Evolutionary conservation across 495 filamentous ascomycete genomes (phyloP).

Genomic region (Daldinia grandis): DNA sequence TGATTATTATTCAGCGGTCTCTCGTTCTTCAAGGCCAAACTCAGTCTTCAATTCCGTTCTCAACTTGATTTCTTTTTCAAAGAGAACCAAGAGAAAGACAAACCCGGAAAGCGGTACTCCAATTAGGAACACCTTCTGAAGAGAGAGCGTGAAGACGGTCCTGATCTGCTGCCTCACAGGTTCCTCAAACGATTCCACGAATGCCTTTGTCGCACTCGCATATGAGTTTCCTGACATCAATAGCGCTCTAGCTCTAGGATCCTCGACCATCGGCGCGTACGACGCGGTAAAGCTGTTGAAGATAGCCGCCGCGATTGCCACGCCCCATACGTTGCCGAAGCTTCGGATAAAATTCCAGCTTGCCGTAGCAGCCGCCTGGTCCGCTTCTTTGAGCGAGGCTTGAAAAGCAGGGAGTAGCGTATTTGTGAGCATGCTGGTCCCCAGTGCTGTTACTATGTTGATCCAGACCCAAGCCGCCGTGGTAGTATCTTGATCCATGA

Average conservation of each 20-base stretch:
- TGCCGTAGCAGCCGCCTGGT: constrained; percentile 53
- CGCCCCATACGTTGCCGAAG: constrained; percentile 61
- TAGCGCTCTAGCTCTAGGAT: constrained; percentile 31
- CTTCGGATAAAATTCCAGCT: constrained; percentile 58
- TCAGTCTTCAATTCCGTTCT: constrained; percentile 44
- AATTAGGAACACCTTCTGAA: constrained; percentile 45
- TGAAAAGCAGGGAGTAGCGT: constrained; percentile 53
- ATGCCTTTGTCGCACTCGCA: constrained; percentile 39
- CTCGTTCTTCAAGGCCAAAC: constrained; percentile 43
- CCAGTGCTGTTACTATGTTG: constrained; percentile 42
- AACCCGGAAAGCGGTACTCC: constrained; percentile 43
- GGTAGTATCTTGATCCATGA: constrained; percentile 46
- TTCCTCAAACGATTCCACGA: constrained; percentile 37
- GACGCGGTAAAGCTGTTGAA: constrained; percentile 55
- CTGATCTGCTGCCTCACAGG: constrained; percentile 37
- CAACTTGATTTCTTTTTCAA: constrained; percentile 42
- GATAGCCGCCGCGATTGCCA: constrained; percentile 58
- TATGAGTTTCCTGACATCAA: constrained; percentile 43
- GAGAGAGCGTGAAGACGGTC: constrained; percentile 34
- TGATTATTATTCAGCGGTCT: not conserved
- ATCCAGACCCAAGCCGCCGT: constrained; percentile 46
- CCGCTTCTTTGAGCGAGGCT: constrained; percentile 46
- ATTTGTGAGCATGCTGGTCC: constrained; percentile 45
- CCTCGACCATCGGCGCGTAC: constrained; percentile 35
- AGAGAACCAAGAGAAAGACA: constrained; percentile 38